These are phyloP conservation scores for Paecilomyces sp. DNA, from an alignment of 2,329 filamentous ascomycete species.

Conservation along the genomic window DNA sequence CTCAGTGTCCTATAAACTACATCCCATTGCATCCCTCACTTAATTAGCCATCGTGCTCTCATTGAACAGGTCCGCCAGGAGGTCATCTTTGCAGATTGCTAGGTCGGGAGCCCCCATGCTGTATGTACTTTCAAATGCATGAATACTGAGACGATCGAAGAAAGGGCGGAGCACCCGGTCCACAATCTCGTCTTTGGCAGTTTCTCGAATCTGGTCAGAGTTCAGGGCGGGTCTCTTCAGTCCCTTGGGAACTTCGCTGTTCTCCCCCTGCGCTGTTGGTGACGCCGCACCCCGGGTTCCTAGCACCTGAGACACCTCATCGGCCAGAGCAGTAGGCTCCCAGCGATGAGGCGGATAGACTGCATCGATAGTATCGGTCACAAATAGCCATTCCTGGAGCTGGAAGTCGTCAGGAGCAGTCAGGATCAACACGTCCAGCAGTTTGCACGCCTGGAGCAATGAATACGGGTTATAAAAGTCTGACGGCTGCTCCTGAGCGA, in stretches of 20 bases:
- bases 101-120: constrained; percentile 66
- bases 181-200: constrained; percentile 56
- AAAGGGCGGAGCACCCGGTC: constrained; percentile 77
- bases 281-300: constrained; percentile 38
- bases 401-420: constrained; percentile 93
- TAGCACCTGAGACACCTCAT: constrained; percentile 75
- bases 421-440: constrained; percentile 81
- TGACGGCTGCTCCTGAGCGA: constrained; percentile 61
- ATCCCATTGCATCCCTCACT: constrained; percentile 2
- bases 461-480: constrained; percentile 72
- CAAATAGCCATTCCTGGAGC: constrained; percentile 95
- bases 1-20: neutral
- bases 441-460: constrained; percentile 84
- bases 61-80: constrained; percentile 73
- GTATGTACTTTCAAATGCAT: constrained; percentile 88
- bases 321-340: constrained; percentile 68
- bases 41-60: constrained; percentile 53
- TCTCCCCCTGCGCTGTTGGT: constrained; percentile 16
- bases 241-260: constrained; percentile 20
- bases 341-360: constrained; percentile 71
- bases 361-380: constrained; percentile 93
- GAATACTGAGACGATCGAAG: constrained; percentile 86
- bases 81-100: constrained; percentile 54
- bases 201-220: constrained; percentile 44
- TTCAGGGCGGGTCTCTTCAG: constrained; percentile 36